phyloP scores from a whole-genome alignment of 2,329 filamentous ascomycete species.

The Atkinsonella hypoxylon region DNA sequence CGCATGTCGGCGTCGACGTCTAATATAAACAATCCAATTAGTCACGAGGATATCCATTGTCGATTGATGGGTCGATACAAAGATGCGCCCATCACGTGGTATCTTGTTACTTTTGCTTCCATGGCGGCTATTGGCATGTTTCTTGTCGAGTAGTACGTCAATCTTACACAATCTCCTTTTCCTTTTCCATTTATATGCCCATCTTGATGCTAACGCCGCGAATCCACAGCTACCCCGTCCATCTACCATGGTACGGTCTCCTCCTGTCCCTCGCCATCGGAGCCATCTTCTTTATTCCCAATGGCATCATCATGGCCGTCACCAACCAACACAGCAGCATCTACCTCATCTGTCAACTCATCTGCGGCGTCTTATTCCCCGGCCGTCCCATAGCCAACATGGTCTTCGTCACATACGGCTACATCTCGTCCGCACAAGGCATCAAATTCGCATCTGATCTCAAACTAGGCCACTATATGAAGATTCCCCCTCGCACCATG shows the following conservation, averaged over 20 bases:
- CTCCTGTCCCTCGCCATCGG: conserved; percentile 69
- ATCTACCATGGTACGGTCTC: conserved; percentile 78
- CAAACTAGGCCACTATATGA: conserved; percentile 83
- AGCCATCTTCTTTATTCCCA: conserved; percentile 74
- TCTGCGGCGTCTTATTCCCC: conserved; percentile 72
- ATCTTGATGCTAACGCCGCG: background rate
- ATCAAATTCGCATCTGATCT: conserved; percentile 82
- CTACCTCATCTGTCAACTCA: conserved; percentile 75
- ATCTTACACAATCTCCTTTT: conserved; percentile 7
- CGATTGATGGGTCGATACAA: conserved; percentile 73
- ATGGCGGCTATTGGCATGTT: conserved; percentile 76
- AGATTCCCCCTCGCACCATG: conserved; percentile 67
- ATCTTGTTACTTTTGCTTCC: conserved; percentile 58
- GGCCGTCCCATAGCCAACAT: conserved; percentile 82
- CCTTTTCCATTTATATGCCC: too few relatives aligned
- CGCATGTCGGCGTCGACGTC: conserved; percentile 24
- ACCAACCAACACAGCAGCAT: conserved; percentile 83
- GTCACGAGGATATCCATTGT: conserved; percentile 70
- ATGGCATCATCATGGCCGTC: conserved; percentile 86
- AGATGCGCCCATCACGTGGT: conserved; percentile 74
- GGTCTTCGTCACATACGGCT: conserved; percentile 87
- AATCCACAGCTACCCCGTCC: conserved; percentile 53
- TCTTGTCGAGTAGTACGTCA: conserved; percentile 66
- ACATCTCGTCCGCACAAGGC: conserved; percentile 79
- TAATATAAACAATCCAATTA: conserved; percentile 44